Base-by-base conservation (phyloP, 1,284 basidiomycete species). In the Naganishia sp. region DNA sequence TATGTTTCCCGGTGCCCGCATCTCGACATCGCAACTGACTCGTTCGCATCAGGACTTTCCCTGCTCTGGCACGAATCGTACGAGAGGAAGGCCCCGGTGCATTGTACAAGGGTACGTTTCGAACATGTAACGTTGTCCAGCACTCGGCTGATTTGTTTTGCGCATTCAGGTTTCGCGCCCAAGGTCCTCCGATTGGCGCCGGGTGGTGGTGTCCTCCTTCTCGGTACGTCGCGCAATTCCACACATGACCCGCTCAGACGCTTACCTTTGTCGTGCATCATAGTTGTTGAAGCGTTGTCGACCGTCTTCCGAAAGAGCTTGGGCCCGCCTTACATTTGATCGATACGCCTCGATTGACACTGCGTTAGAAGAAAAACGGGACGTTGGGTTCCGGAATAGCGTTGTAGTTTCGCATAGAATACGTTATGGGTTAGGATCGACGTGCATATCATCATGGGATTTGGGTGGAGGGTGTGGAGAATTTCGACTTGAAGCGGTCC, bases 141-240 rank as follows among this genome's bases (percentile, higher is more conserved):
- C 5, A 23, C 6, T 15, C 6, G 18, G 28, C 49, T 43, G 9
- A 44, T 18, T 39, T 2, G 16, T 13, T 25, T 39, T 28, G 21
- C 16, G 23, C 16, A 13, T 10, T 39, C 18, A 61, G 70, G 72
- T 56, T 77, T 76, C 72, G 73, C 74, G 13, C 75, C 76, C 55
- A 77, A 77, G 67, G 70, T 69, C 39, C 85, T 96, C 28, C 87
- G 87, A 36, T 86, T 99, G 53, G 92, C 94, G 23, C 95, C 95
- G 0, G 95, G 95, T 55, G 95, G 95, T 68, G 95, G 95, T 80
- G 89, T 99, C 18, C 81, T 99, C 46, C 82, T 99, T 52, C 85
- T 99, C 57, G 76, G 75, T 75, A 54, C 72, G 74, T 72, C 7
- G 6, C 33, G 11, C 31, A 2, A 16, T 15, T 23, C 6, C 31